A percentile compares a stretch with the other conserved stretches of the same genome.
phyloP scores from a whole-genome alignment of 1,284 basidiomycete genomes.

The Ustilago shanxiensis region DNA sequence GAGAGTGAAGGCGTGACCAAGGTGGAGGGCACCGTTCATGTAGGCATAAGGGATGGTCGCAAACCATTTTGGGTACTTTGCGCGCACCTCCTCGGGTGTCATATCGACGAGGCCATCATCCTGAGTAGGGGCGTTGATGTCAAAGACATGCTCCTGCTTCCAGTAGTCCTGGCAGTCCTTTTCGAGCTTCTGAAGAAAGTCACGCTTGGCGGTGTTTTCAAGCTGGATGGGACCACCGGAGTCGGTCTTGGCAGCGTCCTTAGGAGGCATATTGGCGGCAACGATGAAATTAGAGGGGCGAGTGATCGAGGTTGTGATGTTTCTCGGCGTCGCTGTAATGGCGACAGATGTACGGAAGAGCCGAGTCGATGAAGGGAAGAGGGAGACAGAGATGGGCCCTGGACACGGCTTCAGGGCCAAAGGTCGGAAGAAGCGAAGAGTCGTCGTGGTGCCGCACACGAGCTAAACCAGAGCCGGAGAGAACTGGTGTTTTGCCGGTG shows the following conservation, averaged over 20 bases:
- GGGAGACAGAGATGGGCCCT: constrained; percentile 19
- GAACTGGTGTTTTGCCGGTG: neutral
- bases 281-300: neutral
- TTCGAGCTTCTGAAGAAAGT: constrained; percentile 85
- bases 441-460: constrained; percentile 36
- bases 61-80: constrained; percentile 93
- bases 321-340: neutral
- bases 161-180: constrained; percentile 85
- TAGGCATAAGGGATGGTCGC: constrained; percentile 88
- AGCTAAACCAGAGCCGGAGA: constrained; percentile 3
- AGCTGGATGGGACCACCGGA: constrained; percentile 68
- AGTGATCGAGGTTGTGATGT: constrained; percentile 1
- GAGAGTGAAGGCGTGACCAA: constrained; percentile 98
- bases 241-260: constrained; percentile 31
- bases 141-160: constrained; percentile 77
- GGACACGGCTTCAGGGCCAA: constrained; percentile 49
- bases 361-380: neutral
- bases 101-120: constrained; percentile 56
- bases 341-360: neutral
- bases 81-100: constrained; percentile 70
- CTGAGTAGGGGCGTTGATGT: constrained; percentile 80
- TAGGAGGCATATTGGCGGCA: constrained; percentile 49
- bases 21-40: constrained; percentile 97
- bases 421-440: constrained; percentile 43
- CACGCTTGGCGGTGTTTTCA: constrained; percentile 84